Conservation (phyloP, 208 protist species). For the Trypanosoma rangeli region DNA sequence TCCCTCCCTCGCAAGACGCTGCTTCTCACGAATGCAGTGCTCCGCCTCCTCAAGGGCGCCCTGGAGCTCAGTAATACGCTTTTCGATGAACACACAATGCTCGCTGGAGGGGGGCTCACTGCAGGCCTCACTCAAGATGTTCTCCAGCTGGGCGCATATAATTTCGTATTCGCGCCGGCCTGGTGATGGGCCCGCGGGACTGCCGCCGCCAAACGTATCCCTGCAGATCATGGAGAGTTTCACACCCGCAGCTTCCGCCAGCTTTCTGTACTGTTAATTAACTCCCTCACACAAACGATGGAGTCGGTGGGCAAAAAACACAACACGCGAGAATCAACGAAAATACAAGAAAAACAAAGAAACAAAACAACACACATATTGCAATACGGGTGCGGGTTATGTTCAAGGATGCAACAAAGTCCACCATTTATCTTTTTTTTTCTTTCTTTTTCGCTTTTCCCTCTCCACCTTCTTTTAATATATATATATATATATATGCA, state of each 20-base stretch:
- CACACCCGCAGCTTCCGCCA: not conserved
- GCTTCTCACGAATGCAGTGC: constrained; percentile 36
- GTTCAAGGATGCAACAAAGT: too few species aligned
- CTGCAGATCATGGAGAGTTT: not conserved
- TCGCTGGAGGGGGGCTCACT: constrained; percentile 49
- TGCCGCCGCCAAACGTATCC: not conserved
- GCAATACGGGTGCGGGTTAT: too few species aligned
- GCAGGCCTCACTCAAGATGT: constrained; percentile 57
- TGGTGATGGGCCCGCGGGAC: not conserved
- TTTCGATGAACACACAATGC: constrained; percentile 47
- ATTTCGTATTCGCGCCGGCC: constrained; percentile 36
- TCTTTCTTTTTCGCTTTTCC: not conserved
- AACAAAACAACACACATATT: too few species aligned
- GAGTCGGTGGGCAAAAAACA: not conserved
- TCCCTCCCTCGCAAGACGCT: constrained; percentile 32
- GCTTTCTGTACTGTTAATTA: not conserved
- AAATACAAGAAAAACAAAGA: constrained; percentile 15
- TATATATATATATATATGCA: not conserved
- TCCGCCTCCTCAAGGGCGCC: constrained; percentile 56
- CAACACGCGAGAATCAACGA: not conserved
- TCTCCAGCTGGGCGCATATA: constrained; percentile 61
- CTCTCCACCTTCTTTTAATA: not conserved
- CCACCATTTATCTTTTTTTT: too few species aligned
- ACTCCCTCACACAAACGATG: not conserved
- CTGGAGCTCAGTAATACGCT: constrained; percentile 60